Evolutionary conservation across 352 stramenopile species (phyloP).

Genomic region (Pythium oligandrum): DNA sequence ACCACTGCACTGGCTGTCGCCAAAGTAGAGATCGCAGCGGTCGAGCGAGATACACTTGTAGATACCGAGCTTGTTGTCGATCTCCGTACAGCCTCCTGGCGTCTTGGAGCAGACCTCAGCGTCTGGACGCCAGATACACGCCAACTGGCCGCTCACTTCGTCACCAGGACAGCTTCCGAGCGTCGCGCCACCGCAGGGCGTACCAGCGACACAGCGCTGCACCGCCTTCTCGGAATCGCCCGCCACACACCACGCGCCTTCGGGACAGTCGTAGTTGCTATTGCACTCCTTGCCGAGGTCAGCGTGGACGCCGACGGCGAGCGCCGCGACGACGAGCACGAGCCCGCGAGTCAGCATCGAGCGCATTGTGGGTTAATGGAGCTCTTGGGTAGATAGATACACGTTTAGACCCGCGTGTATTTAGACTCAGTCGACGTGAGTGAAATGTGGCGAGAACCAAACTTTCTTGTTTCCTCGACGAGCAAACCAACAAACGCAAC

Average conservation of each 20-base stretch:
- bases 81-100: constrained; percentile 20
- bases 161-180: constrained; percentile 60
- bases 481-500: too few relatives aligned
- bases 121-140: constrained; percentile 51
- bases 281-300: constrained; percentile 49
- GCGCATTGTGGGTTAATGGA: constrained; percentile 7
- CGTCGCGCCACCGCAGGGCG: constrained; percentile 40
- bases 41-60: constrained; percentile 82
- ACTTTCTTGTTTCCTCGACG: too few relatives aligned
- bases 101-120: constrained; percentile 15
- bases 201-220: constrained; percentile 62
- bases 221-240: constrained; percentile 54
- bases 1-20: constrained; percentile 49
- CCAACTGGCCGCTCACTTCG: constrained; percentile 48
- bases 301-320: constrained; percentile 3
- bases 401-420: too few relatives aligned
- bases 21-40: constrained; percentile 71
- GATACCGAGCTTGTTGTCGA: constrained; percentile 34
- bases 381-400: too few relatives aligned
- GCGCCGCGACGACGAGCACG: constrained; percentile 9
- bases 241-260: constrained; percentile 67
- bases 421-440: too few relatives aligned
- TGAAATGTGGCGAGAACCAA: too few relatives aligned
- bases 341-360: constrained; percentile 8
- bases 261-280: constrained; percentile 51